Evolutionary conservation across 2,329 filamentous ascomycete genomes (phyloP), one percentile per base, ranked within the genome.

Genomic region (Botryotinia globosa): DNA sequence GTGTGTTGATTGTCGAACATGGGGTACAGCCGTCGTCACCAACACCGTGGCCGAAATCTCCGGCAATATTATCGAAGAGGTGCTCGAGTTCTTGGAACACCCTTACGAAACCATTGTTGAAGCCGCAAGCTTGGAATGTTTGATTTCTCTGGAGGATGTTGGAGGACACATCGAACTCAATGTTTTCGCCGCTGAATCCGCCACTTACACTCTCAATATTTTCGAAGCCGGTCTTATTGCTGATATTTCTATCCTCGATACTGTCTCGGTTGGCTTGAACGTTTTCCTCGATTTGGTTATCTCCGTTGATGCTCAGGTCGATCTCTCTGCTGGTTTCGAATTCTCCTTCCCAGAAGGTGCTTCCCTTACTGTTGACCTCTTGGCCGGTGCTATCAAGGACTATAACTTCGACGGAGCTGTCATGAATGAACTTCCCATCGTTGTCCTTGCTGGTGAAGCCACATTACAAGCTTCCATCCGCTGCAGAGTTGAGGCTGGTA

Each of bases 1-100:
- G 34, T 78, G 77, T 69, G 51, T 77, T 18, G 76, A 77, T 29
- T 78, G 77, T 63, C 69, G 73, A 63, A 77, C 77, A 29, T 78
- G 75, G 72, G 77, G 77, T 54, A 75, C 67, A 22, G 77, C 74
- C 34, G 68, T 75, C 51, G 69, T 78, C n/a, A 75, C 74, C 3
- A 78, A 73, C 18, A 72, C 75, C 16, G 77, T 76, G 14, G 70
- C 77, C n/a, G 64, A 72, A 20, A 71, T 72, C 6, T 69, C 64
- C 12, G 14, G 70, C 25, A 63, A 37, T 14, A 42, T 76, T 18
- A 63, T 78, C 22, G 73, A 66, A 14, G 67, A 74, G 6, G 72
- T 76, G 32, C 32, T 75, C 10, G 66, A 72, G 14, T 76, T 77
- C 39, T 73, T 78, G 45, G 73, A 75, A 54, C 45, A 76, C 34